Conservation (phyloP, 148 eudicot species). For the Suaeda aralocaspica region DNA sequence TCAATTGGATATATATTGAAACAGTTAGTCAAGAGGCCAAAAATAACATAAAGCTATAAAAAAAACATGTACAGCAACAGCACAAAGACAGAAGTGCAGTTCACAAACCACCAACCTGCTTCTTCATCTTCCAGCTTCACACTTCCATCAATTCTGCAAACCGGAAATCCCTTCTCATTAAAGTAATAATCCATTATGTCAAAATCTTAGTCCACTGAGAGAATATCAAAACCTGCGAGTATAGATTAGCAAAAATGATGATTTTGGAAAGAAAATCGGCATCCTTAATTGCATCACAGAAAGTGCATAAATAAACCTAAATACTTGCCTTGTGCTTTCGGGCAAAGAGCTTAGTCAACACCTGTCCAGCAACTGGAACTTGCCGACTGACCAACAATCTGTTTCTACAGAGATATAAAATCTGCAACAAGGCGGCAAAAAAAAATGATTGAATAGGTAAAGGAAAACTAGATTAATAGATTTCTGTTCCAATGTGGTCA, state of each 20-base stretch:
- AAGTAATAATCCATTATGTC: constrained; percentile 92
- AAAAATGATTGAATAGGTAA: background rate
- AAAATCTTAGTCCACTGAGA: constrained; percentile 93
- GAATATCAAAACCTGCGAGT: constrained; percentile 79
- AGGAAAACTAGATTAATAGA: background rate
- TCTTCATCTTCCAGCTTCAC: constrained; percentile 83
- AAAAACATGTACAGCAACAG: background rate
- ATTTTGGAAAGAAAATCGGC: background rate
- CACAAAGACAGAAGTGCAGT: background rate
- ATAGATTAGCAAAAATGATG: background rate
- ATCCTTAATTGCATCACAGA: background rate
- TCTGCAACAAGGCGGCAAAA: constrained; percentile 35
- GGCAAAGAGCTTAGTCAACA: constrained; percentile 60
- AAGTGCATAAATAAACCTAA: constrained; percentile 8
- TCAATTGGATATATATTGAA: background rate
- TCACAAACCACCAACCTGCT: constrained; percentile 48
- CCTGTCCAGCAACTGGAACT: constrained; percentile 76
- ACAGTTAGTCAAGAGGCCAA: background rate
- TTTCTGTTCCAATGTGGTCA: background rate
- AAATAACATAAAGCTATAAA: background rate
- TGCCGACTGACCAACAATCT: constrained; percentile 88
- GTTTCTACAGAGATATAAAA: constrained; percentile 77
- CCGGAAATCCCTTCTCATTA: constrained; percentile 66
- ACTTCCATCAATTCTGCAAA: constrained; percentile 92
- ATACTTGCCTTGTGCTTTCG: constrained; percentile 73